These are phyloP conservation scores for Rhodotorula diobovata DNA, from an alignment of 768 basidiomycete genomes.

Conservation along the genomic window DNA sequence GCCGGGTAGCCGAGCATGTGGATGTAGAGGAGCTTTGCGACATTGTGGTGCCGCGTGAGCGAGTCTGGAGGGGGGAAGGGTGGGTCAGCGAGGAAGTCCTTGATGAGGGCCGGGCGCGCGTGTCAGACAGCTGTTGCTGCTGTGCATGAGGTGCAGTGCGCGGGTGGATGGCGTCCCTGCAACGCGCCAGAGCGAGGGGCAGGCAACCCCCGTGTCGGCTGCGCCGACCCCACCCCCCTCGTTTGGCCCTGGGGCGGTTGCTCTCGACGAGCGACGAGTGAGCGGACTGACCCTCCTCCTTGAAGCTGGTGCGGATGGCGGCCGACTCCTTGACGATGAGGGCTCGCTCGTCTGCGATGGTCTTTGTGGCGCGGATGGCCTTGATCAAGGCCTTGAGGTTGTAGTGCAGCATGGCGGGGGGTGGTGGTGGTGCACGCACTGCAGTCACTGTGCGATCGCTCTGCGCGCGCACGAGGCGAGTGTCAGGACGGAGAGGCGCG, in stretches of 20 bases:
- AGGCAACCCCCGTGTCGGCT: too few relatives aligned
- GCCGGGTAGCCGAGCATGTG: constrained; percentile 98
- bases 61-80: constrained; percentile 48
- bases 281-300: constrained; percentile 69
- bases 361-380: constrained; percentile 98
- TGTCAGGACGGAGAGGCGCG: too few relatives aligned
- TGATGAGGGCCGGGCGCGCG: too few relatives aligned
- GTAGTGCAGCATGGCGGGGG: constrained; percentile 39
- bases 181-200: too few relatives aligned
- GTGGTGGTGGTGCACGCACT: too few relatives aligned
- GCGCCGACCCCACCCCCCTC: too few relatives aligned
- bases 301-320: constrained; percentile 91
- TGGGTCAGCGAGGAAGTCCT: background rate
- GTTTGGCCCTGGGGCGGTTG: too few relatives aligned
- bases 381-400: constrained; percentile 82
- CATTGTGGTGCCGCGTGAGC: constrained; percentile 89
- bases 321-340: constrained; percentile 97
- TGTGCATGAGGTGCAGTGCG: too few relatives aligned
- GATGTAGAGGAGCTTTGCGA: constrained; percentile 96
- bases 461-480: too few relatives aligned
- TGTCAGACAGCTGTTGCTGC: too few relatives aligned
- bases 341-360: constrained; percentile 93
- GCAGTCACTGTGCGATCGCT: too few relatives aligned
- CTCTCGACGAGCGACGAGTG: background rate
- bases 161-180: too few relatives aligned